A percentile compares a stretch with the other conserved stretches of the same genome.
Conservation (phyloP, 192 early-diverging fungal genomes). For the Linnemannia zychae region DNA sequence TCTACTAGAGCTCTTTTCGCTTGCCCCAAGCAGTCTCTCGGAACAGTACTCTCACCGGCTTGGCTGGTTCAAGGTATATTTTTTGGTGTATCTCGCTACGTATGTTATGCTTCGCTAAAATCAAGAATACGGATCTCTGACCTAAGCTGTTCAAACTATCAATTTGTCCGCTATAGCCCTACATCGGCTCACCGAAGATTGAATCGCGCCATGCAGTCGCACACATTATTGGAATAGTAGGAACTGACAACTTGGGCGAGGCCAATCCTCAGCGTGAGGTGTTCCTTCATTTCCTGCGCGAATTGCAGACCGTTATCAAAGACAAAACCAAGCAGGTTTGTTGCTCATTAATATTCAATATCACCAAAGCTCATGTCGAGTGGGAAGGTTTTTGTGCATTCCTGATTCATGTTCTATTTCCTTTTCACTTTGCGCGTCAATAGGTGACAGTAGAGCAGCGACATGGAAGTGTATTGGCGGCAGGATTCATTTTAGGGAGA, state of each 20-base stretch:
- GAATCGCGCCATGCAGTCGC: conserved; percentile 78
- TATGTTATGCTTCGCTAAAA: not conserved
- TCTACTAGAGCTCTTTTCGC: conserved; percentile 77
- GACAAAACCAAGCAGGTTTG: conserved; percentile 64
- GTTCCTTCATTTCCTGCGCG: conserved; percentile 60
- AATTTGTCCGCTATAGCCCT: conserved; percentile 57
- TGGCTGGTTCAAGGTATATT: conserved; percentile 60
- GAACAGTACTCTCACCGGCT: conserved; percentile 62
- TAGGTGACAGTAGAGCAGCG: conserved; percentile 65
- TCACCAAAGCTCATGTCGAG: conserved; percentile 9
- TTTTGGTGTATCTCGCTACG: not conserved
- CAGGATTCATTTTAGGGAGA: conserved; percentile 80
- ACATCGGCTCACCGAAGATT: conserved; percentile 66
- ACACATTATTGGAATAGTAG: conserved; percentile 80
- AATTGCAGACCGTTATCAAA: conserved; percentile 45
- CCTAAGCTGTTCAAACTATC: not conserved
- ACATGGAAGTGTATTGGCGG: conserved; percentile 75
- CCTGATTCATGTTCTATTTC: not conserved
- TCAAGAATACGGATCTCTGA: not conserved
- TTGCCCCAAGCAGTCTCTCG: conserved; percentile 72
- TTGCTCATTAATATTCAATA: not conserved
- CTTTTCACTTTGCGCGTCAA: not conserved
- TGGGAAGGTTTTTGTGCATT: not conserved
- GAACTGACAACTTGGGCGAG: conserved; percentile 66
- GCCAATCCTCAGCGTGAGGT: conserved; percentile 29